Evolutionary conservation across 2,329 filamentous ascomycete genomes (phyloP).

Genomic region (Clarireedia hainanense): DNA sequence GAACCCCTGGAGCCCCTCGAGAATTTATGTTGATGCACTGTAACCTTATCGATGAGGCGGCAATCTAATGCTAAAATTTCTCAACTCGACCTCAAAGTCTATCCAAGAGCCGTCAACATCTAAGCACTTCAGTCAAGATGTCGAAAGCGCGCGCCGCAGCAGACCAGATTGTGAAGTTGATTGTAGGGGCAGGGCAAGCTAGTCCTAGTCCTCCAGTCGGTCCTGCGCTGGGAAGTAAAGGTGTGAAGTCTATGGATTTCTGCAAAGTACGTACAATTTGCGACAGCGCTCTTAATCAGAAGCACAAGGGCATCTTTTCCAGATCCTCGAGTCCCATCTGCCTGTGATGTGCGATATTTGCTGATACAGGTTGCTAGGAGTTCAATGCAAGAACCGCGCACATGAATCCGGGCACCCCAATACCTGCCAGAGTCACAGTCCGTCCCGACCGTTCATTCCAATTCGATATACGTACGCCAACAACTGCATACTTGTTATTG

Average conservation of each 20-base stretch:
- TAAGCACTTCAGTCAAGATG: conserved; percentile 20
- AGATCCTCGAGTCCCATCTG: neutral
- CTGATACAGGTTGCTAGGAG: conserved; percentile 53
- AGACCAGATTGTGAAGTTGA: conserved; percentile 88
- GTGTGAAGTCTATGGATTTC: conserved; percentile 99
- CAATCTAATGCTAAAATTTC: conserved; percentile 1
- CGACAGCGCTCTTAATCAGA: neutral
- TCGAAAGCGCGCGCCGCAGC: conserved; percentile 28
- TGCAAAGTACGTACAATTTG: conserved; percentile 64
- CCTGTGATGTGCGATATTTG: neutral
- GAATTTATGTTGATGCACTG: neutral
- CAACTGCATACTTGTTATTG: conserved; percentile 85
- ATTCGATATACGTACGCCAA: conserved; percentile 89
- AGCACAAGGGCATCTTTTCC: too few species aligned
- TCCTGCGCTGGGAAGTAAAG: conserved; percentile 92
- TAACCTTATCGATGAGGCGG: conserved; percentile 8
- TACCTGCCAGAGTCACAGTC: conserved; percentile 85
- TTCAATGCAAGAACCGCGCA: conserved; percentile 93
- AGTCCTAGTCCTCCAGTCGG: conserved; percentile 93
- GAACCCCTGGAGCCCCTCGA: neutral
- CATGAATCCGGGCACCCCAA: conserved; percentile 73
- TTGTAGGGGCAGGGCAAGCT: conserved; percentile 92
- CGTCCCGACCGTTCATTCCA: conserved; percentile 87
- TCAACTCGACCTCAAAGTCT: neutral
- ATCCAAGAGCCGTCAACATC: neutral